phyloP scores from a whole-genome alignment of 208 protist genomes.

The Jaenimonas drosophilae region DNA sequence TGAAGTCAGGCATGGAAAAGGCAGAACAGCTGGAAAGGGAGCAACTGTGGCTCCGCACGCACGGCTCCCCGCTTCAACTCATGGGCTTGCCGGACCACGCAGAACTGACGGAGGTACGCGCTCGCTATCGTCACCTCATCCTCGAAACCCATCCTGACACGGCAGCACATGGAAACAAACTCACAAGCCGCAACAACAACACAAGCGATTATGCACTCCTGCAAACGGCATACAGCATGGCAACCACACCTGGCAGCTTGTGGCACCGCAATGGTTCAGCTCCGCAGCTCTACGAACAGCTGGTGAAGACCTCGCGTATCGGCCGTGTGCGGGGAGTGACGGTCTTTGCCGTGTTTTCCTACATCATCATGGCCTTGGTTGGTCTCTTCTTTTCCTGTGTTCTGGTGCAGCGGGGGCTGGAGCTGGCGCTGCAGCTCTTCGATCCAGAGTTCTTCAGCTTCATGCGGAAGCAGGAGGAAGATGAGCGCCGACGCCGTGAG shows the following conservation, averaged over 20 bases:
- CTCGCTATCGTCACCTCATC: slow-evolving; percentile 57
- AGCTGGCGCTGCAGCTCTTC: slow-evolving; percentile 52
- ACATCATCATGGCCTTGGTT: slow-evolving; percentile 32
- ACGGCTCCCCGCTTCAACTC: slow-evolving; percentile 65
- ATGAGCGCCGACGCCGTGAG: slow-evolving; percentile 34
- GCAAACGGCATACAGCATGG: slow-evolving; percentile 66
- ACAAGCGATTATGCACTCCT: slow-evolving; percentile 46
- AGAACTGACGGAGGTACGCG: slow-evolving; percentile 47
- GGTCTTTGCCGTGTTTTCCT: slow-evolving; percentile 54
- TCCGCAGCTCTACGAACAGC: slow-evolving; percentile 40
- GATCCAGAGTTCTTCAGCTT: slow-evolving; percentile 75
- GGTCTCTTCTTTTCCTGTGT: slow-evolving; percentile 45
- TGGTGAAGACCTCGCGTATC: slow-evolving; percentile 14
- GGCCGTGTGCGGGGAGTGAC: slow-evolving; percentile 22
- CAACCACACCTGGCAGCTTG: slow-evolving; percentile 44
- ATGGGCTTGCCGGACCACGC: slow-evolving; percentile 80
- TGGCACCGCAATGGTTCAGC: slow-evolving; percentile 72
- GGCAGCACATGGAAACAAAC: slow-evolving; percentile 5
- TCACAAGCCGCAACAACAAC: slow-evolving; percentile 7
- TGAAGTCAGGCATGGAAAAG: slow-evolving; percentile 56
- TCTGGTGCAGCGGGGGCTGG: slow-evolving; percentile 33
- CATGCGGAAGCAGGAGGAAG: slow-evolving; percentile 57
- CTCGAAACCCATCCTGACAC: slow-evolving; percentile 76
- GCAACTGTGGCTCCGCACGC: slow-evolving; percentile 56
- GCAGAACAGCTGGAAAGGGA: slow-evolving; percentile 45